Evolutionary conservation across 2,329 filamentous ascomycete species (phyloP), one percentile per base, ranked within the genome.

Genomic region (Talaromyces sp.): DNA sequence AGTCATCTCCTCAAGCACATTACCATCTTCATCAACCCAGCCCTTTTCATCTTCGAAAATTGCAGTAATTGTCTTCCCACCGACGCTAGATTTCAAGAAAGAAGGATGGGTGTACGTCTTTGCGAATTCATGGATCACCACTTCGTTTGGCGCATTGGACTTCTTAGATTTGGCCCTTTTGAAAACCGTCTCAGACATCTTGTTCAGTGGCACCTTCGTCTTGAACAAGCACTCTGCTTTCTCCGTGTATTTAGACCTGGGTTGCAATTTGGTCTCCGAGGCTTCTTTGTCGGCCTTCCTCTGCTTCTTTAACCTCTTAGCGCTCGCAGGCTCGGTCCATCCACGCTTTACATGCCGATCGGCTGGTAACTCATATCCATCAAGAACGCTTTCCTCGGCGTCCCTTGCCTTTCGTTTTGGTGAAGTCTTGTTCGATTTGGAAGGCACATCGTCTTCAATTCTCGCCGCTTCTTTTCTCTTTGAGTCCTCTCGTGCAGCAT

Each of bases 111-210:
- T 93, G 40, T 86, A 87, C 7, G 89, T 92, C 73, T 92, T 92
- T 69, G 89, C 86, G 72, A 97, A 98, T 73, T 99, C 95, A 75
- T 98, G 93, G 2, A 98, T 83, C 3, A 91, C 80, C 8, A 88
- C 82, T 64, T 90, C 85, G 23, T 80, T 82, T 52, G 83, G 82
- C 69, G 86, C 84, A 64, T 82, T 84, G 72, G 84, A 86, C 68
- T 86, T 87, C 67, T 84, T 86, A 68, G 82, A 82, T 66, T 81
- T 90, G 9, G 65, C 75, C 28, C 72, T 70, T 16, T 73, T 71
- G 23, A 57, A 57, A 1, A 37, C 18, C 5, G 42, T 31, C n/a
- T 65, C 62, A 16, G 76, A 73, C 8, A 76, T 74, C 59, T 77
- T 72, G 70, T 83, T 84, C 2, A 88, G 86, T n/a, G 86, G 87